Percentiles rank a stretch among this genome's conserved stretches.
Conservation (phyloP, 148 eudicot genomes). For the Pouteria glomerata region DNA sequence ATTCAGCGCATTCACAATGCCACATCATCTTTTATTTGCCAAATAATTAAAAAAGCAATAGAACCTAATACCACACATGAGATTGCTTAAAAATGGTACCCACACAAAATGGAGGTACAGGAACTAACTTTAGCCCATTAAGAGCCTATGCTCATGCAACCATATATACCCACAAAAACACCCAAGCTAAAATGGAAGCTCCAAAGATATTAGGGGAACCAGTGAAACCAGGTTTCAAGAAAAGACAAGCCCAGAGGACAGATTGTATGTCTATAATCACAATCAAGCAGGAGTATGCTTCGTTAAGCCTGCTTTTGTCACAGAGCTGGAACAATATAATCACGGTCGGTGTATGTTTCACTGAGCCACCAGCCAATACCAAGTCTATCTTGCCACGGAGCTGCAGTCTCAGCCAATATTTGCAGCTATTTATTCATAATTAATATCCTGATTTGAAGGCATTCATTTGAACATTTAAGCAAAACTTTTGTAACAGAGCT, state of each 20-base stretch:
- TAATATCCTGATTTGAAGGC: too few relatives aligned
- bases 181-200: not conserved
- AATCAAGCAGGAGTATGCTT: too few relatives aligned
- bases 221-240: not conserved
- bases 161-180: not conserved
- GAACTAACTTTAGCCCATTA: not conserved
- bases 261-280: not conserved
- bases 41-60: too few relatives aligned
- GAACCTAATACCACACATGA: too few relatives aligned
- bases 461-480: too few relatives aligned
- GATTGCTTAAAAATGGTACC: not conserved
- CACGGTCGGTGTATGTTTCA: not conserved
- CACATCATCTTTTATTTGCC: too few relatives aligned
- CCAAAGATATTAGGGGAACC: not conserved
- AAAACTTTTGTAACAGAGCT: too few relatives aligned
- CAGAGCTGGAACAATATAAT: too few relatives aligned
- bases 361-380: not conserved
- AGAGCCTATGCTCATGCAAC: not conserved
- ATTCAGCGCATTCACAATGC: too few relatives aligned
- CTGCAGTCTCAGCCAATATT: too few relatives aligned
- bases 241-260: not conserved
- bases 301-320: too few relatives aligned
- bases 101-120: not conserved
- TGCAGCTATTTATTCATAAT: too few relatives aligned
- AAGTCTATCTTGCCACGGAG: not conserved